These are phyloP conservation scores for Daldinia caldariorum DNA, from an alignment of 495 filamentous ascomycete genomes.

Conservation along the genomic window DNA sequence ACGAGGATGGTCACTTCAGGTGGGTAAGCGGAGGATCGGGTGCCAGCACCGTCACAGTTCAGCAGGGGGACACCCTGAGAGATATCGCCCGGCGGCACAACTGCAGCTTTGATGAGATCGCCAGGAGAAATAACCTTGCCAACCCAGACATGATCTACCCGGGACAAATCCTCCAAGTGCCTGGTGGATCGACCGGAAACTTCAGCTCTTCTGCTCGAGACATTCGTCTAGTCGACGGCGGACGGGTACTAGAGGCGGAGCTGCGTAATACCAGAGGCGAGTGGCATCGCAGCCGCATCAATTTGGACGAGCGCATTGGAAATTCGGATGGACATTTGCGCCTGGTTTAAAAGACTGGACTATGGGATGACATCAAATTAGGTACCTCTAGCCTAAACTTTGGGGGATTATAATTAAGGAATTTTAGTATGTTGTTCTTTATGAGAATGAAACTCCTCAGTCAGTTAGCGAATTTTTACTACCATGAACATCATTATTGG, in stretches of 20 bases:
- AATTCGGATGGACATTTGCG: slow-evolving; percentile 53
- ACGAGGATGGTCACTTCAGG: slow-evolving; percentile 49
- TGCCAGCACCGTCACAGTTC: slow-evolving; percentile 40
- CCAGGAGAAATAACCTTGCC: slow-evolving; percentile 43
- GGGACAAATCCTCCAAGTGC: slow-evolving; percentile 46
- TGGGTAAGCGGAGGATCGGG: slow-evolving; percentile 35
- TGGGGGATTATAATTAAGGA: not conserved
- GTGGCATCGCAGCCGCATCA: slow-evolving; percentile 49
- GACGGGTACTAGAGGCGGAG: slow-evolving; percentile 54
- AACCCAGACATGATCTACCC: slow-evolving; percentile 54
- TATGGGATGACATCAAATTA: not conserved
- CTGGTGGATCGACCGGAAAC: slow-evolving; percentile 52
- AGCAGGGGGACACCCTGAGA: slow-evolving; percentile 50
- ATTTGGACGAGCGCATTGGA: slow-evolving; percentile 55
- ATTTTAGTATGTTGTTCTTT: not conserved
- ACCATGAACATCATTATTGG: not conserved
- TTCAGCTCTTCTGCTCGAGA: slow-evolving; percentile 53
- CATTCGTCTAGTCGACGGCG: slow-evolving; percentile 52
- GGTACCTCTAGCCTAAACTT: not conserved
- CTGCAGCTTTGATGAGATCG: slow-evolving; percentile 47
- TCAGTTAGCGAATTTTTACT: not conserved
- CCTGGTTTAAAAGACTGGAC: slow-evolving; percentile 12
- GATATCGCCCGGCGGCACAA: slow-evolving; percentile 43
- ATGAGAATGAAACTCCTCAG: not conserved
- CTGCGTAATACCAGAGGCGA: slow-evolving; percentile 45